Conservation (phyloP, 768 basidiomycete species). For the Coprinellus aureogranulatus region DNA sequence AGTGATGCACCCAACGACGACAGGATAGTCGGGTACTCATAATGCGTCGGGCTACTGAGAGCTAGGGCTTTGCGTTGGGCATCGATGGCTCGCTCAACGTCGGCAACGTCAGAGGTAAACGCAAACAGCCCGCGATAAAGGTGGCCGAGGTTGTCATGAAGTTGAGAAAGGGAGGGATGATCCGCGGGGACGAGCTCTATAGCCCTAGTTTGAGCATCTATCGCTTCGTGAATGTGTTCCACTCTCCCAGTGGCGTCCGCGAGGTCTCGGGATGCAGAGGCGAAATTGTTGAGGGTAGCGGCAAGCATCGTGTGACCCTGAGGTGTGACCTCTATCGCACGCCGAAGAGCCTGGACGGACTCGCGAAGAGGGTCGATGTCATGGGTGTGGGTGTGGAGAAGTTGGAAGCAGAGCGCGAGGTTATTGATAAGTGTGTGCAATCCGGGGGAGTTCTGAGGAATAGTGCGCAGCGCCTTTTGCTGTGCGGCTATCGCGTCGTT, state of each 20-base stretch:
- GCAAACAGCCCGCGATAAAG: conserved; percentile 11
- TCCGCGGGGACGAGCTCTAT: conserved; percentile 18
- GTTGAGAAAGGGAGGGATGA: conserved; percentile 5
- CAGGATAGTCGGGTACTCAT: no score
- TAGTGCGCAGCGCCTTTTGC: conserved; percentile 3
- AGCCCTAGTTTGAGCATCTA: conserved; percentile 16
- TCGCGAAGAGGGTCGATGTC: conserved; percentile 10
- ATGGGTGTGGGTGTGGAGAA: not conserved
- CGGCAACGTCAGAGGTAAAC: not conserved
- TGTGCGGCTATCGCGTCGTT: conserved; percentile 15
- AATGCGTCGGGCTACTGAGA: not conserved
- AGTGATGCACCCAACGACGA: no score
- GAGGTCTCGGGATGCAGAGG: not conserved
- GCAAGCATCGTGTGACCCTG: conserved; percentile 5
- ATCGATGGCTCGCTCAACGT: not conserved
- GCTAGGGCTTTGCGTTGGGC: not conserved
- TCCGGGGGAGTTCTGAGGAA: not conserved
- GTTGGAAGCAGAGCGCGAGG: conserved; percentile 15
- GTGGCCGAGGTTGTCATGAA: not conserved
- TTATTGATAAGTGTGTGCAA: not conserved
- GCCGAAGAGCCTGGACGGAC: conserved; percentile 6
- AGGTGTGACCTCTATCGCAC: conserved; percentile 10
- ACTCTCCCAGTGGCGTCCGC: not conserved
- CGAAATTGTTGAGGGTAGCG: conserved; percentile 9
- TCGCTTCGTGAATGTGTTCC: conserved; percentile 4